Percentiles rank a stretch among this genome's conserved stretches.
phyloP scores from a whole-genome alignment of 2,329 filamentous ascomycete species.

The Cladosporium sp. region DNA sequence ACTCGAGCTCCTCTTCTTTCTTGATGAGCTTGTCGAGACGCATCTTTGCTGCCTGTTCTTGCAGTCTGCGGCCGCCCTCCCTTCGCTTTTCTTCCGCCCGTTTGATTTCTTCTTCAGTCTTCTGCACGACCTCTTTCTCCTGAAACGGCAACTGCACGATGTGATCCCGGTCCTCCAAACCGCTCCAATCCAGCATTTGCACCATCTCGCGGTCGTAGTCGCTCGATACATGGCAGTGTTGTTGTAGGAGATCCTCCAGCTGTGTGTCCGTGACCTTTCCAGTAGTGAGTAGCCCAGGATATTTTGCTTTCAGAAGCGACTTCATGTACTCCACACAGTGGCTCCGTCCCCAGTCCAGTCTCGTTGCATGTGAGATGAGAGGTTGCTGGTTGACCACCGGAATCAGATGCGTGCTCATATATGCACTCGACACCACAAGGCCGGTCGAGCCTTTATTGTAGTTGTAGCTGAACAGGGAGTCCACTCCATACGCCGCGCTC shows the following conservation, averaged over 20 bases:
- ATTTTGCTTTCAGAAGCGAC: slow-evolving; percentile 85
- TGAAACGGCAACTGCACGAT: slow-evolving; percentile 91
- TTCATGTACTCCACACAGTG: slow-evolving; percentile 86
- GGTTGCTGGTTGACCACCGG: slow-evolving; percentile 84
- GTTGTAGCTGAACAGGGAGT: slow-evolving; percentile 91
- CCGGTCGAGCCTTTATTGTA: slow-evolving; percentile 86
- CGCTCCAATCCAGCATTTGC: slow-evolving; percentile 80
- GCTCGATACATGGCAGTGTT: slow-evolving; percentile 83
- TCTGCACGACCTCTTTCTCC: slow-evolving; percentile 82
- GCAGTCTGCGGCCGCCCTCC: slow-evolving; percentile 82
- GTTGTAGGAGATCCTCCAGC: slow-evolving; percentile 76
- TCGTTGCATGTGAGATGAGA: slow-evolving; percentile 74
- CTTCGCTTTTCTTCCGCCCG: slow-evolving; percentile 88
- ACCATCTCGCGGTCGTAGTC: slow-evolving; percentile 75
- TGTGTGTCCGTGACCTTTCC: slow-evolving; percentile 76
- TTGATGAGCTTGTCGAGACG: slow-evolving; percentile 88
- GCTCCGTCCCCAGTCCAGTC: slow-evolving; percentile 90
- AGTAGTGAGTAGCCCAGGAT: slow-evolving; percentile 66
- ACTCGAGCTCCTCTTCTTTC: slow-evolving; percentile 92
- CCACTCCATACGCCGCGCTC: slow-evolving; percentile 86
- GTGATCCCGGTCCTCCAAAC: slow-evolving; percentile 79
- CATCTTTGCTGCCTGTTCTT: slow-evolving; percentile 97
- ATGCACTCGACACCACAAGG: slow-evolving; percentile 82
- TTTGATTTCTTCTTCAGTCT: slow-evolving; percentile 89
- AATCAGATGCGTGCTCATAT: slow-evolving; percentile 91